Percentiles rank a stretch among this genome's conserved stretches.
These are phyloP conservation scores for Aegle marmelos DNA, from an alignment of 345 rosid genomes.

Conservation along the genomic window DNA sequence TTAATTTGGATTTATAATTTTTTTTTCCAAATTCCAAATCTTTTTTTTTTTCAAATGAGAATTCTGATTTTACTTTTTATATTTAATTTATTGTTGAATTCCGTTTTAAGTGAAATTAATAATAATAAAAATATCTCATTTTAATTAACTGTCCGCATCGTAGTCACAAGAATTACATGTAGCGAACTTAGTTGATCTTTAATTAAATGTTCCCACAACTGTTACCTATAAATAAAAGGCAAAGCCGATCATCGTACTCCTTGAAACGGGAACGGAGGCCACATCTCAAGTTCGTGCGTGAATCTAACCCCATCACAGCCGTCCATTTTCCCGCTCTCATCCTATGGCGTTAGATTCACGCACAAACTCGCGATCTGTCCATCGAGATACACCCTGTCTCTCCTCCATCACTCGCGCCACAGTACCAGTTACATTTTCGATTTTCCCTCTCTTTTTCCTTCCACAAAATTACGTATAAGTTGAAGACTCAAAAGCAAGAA, in stretches of 20 bases:
- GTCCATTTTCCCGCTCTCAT: neutral
- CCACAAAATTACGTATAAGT: neutral
- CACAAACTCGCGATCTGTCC: slow-evolving; percentile 32
- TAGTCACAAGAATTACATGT: too few species aligned
- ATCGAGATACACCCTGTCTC: neutral
- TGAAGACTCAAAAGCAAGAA: neutral
- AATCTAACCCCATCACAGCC: slow-evolving; percentile 27
- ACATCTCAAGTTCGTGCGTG: slow-evolving; percentile 24
- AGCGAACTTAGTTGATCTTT: too few species aligned
- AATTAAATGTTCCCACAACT: neutral
- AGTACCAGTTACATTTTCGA: neutral
- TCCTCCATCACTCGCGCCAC: slow-evolving; percentile 15
- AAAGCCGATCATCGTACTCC: too few species aligned
- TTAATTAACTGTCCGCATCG: too few species aligned
- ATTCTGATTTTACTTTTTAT: too few species aligned
- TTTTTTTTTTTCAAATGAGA: too few species aligned
- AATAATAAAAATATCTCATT: too few species aligned
- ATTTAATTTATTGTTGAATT: too few species aligned
- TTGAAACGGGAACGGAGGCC: neutral
- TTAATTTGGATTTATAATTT: too few species aligned
- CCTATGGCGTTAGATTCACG: slow-evolving; percentile 33
- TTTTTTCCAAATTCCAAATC: too few species aligned
- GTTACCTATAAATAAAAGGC: neutral
- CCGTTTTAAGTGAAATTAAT: neutral
- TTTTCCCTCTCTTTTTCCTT: neutral